Percentiles rank a stretch among this genome's conserved stretches.
These are phyloP conservation scores for Pyrus pyrifolia DNA, from an alignment of 306 rosid genomes.

Conservation along the genomic window DNA sequence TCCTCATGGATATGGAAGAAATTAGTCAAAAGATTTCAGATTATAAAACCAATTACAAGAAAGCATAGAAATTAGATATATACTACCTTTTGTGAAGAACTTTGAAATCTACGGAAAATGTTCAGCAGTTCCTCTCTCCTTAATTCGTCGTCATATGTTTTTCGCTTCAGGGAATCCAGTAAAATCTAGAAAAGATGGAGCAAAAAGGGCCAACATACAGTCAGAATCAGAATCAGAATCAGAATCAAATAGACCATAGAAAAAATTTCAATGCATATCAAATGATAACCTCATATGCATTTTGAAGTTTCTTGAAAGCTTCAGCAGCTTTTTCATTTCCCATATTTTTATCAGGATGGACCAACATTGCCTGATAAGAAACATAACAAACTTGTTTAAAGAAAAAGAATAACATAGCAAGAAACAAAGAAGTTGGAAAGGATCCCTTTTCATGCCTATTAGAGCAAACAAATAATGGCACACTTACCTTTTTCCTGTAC, in stretches of 20 bases:
- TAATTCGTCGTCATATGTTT: slow-evolving; percentile 87
- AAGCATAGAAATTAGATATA: neutral
- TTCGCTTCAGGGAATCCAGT: slow-evolving; percentile 79
- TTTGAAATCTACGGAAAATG: slow-evolving; percentile 65
- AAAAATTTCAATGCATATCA: neutral
- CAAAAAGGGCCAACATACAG: slow-evolving; percentile 7
- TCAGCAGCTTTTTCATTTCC: slow-evolving; percentile 97
- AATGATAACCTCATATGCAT: slow-evolving; percentile 81
- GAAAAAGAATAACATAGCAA: slow-evolving; percentile 11
- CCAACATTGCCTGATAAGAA: slow-evolving; percentile 87
- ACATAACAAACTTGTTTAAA: neutral
- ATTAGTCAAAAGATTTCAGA: neutral
- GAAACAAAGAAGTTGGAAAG: slow-evolving; percentile 3
- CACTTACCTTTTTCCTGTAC: slow-evolving; percentile 80
- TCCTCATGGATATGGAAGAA: neutral
- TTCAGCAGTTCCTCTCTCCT: slow-evolving; percentile 86
- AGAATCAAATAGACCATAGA: neutral
- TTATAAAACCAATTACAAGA: neutral
- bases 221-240: slow-evolving; percentile 18
- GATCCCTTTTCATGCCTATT: neutral
- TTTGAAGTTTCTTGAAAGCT: slow-evolving; percentile 98
- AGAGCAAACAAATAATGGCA: slow-evolving; percentile 8
- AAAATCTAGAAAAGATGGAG: slow-evolving; percentile 50
- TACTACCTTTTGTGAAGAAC: slow-evolving; percentile 55
- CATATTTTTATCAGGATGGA: slow-evolving; percentile 99